Percentiles rank a stretch among this genome's conserved stretches.
phyloP scores from a whole-genome alignment of 495 filamentous ascomycete genomes.

The Aspergillus carlsbadensis region DNA sequence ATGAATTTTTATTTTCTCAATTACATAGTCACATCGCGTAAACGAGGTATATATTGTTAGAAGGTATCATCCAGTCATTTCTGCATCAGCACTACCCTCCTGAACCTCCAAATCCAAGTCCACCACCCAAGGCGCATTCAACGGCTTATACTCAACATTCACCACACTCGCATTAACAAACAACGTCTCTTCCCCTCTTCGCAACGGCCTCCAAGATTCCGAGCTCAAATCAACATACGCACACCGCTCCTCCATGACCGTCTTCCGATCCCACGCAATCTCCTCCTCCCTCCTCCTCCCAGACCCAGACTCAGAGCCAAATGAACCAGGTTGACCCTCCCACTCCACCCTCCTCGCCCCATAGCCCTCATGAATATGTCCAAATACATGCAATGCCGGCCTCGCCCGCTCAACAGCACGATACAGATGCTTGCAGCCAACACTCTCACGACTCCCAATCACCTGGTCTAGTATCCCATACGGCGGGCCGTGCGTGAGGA shows the following conservation, averaged over 20 bases:
- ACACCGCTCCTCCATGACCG: slow-evolving; percentile 40
- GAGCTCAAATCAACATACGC: slow-evolving; percentile 45
- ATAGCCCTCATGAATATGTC: slow-evolving; percentile 69
- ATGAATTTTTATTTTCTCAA: neutral
- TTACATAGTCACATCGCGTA: neutral
- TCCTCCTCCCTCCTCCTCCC: slow-evolving; percentile 7
- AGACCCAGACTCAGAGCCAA: slow-evolving; percentile 6
- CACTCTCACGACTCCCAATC: slow-evolving; percentile 23
- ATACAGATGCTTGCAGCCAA: slow-evolving; percentile 49
- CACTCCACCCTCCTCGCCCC: slow-evolving; percentile 63
- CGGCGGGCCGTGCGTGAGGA: slow-evolving; percentile 76
- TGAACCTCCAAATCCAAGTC: slow-evolving; percentile 49
- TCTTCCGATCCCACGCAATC: slow-evolving; percentile 30
- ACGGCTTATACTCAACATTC: slow-evolving; percentile 45
- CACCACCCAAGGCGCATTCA: slow-evolving; percentile 62
- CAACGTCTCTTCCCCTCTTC: slow-evolving; percentile 57
- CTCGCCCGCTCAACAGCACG: slow-evolving; percentile 42
- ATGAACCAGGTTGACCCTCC: slow-evolving; percentile 20
- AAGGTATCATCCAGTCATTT: neutral
- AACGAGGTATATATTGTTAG: neutral
- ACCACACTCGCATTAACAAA: slow-evolving; percentile 73
- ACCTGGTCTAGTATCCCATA: slow-evolving; percentile 54
- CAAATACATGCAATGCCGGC: slow-evolving; percentile 58
- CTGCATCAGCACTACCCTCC: neutral
- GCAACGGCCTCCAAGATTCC: slow-evolving; percentile 30